phyloP scores from a whole-genome alignment of 129 eudicot genomes.

The Pittosporum tobira region DNA sequence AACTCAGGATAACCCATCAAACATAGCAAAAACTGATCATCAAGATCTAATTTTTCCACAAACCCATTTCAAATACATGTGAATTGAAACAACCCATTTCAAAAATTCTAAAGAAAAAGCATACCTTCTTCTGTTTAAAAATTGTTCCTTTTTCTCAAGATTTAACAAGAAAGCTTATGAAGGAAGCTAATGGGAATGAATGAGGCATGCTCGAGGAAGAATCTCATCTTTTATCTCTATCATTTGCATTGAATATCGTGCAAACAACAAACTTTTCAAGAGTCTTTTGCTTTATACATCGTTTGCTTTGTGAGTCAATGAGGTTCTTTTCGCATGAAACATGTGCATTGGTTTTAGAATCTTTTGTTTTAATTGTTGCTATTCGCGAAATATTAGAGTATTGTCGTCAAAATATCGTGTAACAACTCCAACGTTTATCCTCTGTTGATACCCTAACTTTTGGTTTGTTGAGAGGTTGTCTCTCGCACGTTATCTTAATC shows the following conservation, averaged over 20 bases:
- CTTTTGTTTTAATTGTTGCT: neutral
- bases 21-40: conserved; percentile 5
- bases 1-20: neutral
- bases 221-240: neutral
- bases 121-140: neutral
- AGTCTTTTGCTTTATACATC: neutral
- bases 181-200: conserved; percentile 6
- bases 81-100: neutral
- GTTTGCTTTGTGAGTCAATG: neutral
- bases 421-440: too few relatives aligned
- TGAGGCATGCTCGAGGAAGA: conserved; percentile 9
- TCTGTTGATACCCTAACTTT: too few relatives aligned
- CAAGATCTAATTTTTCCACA: neutral
- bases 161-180: conserved; percentile 27
- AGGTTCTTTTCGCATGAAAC: conserved; percentile 7
- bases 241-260: conserved; percentile 28
- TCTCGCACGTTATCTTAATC: too few relatives aligned
- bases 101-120: conserved; percentile 5
- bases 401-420: too few relatives aligned
- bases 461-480: too few relatives aligned
- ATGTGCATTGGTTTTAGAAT: neutral
- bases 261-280: conserved; percentile 25
- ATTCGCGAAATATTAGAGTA: too few relatives aligned
- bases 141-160: neutral
- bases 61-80: neutral